Percentiles rank a stretch among this genome's conserved stretches.
Conservation (phyloP, 306 rosid genomes). For the Amphicarpaea edgeworthii region DNA sequence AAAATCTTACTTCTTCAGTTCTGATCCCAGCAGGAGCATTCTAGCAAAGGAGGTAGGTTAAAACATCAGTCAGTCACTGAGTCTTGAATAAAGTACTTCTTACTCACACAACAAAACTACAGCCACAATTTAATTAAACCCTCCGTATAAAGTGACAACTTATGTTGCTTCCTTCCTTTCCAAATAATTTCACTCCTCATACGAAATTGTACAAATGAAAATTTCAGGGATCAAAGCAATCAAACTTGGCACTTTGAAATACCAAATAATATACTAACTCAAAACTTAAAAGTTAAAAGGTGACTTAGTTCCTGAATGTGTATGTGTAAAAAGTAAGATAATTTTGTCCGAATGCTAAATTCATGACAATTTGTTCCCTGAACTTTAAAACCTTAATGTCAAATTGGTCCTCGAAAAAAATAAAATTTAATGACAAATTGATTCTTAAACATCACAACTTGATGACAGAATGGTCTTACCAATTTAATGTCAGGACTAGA, state of each 20-base stretch:
- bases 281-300: neutral
- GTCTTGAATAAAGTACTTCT: constrained; percentile 2
- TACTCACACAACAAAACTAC: neutral
- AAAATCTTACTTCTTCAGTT: constrained; percentile 80
- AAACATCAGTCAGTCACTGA: constrained; percentile 40
- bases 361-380: too few relatives aligned
- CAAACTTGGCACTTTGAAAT: neutral
- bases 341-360: too few relatives aligned
- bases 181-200: neutral
- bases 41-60: constrained; percentile 46
- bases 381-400: too few relatives aligned
- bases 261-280: neutral
- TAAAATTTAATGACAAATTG: too few relatives aligned
- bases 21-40: constrained; percentile 83
- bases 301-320: too few relatives aligned
- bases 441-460: too few relatives aligned
- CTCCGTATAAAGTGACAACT: neutral
- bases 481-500: too few relatives aligned
- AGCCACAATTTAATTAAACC: neutral
- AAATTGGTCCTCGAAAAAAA: too few relatives aligned
- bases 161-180: neutral
- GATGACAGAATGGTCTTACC: too few relatives aligned
- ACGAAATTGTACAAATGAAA: neutral
- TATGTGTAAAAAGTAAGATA: too few relatives aligned
- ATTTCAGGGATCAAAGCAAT: neutral